phyloP scores from a whole-genome alignment of 495 filamentous ascomycete species.

The Chaetomium cochliodes region DNA sequence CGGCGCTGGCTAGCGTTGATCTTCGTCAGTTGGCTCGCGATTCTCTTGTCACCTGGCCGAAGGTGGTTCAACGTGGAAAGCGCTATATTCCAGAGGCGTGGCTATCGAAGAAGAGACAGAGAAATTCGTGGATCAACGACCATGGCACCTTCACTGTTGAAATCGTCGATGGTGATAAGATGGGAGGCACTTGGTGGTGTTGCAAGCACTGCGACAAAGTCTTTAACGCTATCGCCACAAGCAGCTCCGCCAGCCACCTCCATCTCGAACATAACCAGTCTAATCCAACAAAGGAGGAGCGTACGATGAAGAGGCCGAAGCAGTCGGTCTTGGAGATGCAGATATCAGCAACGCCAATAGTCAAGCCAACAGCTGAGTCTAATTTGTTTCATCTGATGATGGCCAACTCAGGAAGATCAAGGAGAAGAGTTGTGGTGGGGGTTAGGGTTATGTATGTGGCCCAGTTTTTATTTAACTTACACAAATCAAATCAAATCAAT shows the following conservation, averaged over 20 bases:
- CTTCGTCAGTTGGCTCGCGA: neutral
- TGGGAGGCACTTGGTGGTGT: neutral
- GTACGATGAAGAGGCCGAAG: neutral
- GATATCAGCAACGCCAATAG: neutral
- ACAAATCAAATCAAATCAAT: no score
- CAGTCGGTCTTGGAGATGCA: neutral
- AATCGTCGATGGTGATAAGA: neutral
- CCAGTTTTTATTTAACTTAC: no score
- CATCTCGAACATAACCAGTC: neutral
- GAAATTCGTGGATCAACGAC: neutral
- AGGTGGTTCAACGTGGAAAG: neutral
- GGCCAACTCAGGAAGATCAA: no score
- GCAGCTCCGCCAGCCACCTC: neutral
- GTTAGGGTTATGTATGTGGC: no score
- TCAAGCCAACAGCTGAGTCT: constrained; percentile 2
- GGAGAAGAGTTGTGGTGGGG: no score
- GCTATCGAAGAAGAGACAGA: neutral
- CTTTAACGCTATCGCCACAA: neutral
- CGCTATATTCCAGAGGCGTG: neutral
- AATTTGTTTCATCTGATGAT: no score
- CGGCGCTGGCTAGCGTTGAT: neutral
- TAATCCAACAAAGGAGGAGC: neutral
- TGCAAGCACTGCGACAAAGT: constrained; percentile 1
- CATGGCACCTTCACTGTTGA: neutral
- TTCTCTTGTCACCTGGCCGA: constrained; percentile 6